phyloP scores from a whole-genome alignment of 768 basidiomycete species.

The Mycena vulgaris region DNA sequence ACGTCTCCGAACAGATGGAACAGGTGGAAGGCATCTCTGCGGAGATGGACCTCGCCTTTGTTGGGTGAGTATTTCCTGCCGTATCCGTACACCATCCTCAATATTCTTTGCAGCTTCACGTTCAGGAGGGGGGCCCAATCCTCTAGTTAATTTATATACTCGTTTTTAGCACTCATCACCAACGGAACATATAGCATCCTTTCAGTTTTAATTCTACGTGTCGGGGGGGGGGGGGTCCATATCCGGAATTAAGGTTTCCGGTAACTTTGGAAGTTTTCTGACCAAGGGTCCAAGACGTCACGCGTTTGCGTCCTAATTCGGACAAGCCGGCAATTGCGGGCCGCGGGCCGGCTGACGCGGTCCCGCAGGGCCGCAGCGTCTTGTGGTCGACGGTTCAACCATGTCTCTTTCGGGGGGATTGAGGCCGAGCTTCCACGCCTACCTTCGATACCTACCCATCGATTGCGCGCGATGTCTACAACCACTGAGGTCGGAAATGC shows the following conservation, averaged over 20 bases:
- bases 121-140: constrained; percentile 71
- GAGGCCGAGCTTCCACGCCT: background rate
- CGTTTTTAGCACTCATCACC: constrained; percentile 11
- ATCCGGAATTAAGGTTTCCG: too few species aligned
- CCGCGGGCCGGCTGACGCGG: constrained; percentile 14
- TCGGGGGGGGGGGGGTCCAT: too few species aligned
- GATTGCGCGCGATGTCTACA: constrained; percentile 44
- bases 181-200: constrained; percentile 27
- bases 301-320: too few species aligned
- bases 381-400: constrained; percentile 7
- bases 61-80: constrained; percentile 64
- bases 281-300: too few species aligned
- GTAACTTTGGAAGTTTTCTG: too few species aligned
- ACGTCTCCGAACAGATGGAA: constrained; percentile 74
- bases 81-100: constrained; percentile 11
- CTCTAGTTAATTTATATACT: constrained; percentile 13
- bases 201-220: too few species aligned
- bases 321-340: too few species aligned
- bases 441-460: background rate
- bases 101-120: constrained; percentile 71
- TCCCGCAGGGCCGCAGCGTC: background rate
- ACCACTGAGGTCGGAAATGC: constrained; percentile 52
- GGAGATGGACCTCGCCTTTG: constrained; percentile 79
- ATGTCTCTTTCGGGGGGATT: background rate
- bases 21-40: constrained; percentile 73